phyloP scores from a whole-genome alignment of 1,284 basidiomycete genomes.

The Ustilago crameri region DNA sequence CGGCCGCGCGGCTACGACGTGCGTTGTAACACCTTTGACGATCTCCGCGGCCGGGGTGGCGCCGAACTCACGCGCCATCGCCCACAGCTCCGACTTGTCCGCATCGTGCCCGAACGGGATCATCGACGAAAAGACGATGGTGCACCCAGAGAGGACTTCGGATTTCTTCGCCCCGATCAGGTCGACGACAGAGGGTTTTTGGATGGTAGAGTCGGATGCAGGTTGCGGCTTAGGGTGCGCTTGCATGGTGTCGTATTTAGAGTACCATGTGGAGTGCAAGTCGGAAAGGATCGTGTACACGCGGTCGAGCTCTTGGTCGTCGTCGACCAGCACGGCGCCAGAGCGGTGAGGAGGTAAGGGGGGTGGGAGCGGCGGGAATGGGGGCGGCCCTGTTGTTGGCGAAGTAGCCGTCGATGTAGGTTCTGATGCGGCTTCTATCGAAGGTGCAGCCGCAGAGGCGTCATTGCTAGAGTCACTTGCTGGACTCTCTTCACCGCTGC shows the following conservation, averaged over 20 bases:
- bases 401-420: slow-evolving; percentile 3
- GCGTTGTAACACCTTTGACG: slow-evolving; percentile 76
- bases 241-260: slow-evolving; percentile 29
- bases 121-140: slow-evolving; percentile 90
- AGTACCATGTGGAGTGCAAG: slow-evolving; percentile 81
- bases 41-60: slow-evolving; percentile 81
- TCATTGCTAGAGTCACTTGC: slow-evolving; percentile 29
- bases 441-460: slow-evolving; percentile 18
- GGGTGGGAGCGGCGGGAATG: slow-evolving; percentile 20
- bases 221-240: slow-evolving; percentile 12
- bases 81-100: slow-evolving; percentile 86
- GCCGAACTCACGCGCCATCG: slow-evolving; percentile 85
- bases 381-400: not conserved
- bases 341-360: slow-evolving; percentile 35
- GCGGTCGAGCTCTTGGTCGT: slow-evolving; percentile 85
- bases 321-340: slow-evolving; percentile 84
- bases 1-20: slow-evolving; percentile 81
- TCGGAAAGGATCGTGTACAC: slow-evolving; percentile 80
- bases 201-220: slow-evolving; percentile 2
- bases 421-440: not conserved
- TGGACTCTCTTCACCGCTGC: slow-evolving; percentile 11
- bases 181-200: slow-evolving; percentile 70
- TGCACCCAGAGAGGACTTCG: slow-evolving; percentile 79
- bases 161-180: slow-evolving; percentile 85
- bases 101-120: slow-evolving; percentile 85